Evolutionary conservation across 768 basidiomycete species (phyloP).

Genomic region (Sporobolomyces pararoseus): DNA sequence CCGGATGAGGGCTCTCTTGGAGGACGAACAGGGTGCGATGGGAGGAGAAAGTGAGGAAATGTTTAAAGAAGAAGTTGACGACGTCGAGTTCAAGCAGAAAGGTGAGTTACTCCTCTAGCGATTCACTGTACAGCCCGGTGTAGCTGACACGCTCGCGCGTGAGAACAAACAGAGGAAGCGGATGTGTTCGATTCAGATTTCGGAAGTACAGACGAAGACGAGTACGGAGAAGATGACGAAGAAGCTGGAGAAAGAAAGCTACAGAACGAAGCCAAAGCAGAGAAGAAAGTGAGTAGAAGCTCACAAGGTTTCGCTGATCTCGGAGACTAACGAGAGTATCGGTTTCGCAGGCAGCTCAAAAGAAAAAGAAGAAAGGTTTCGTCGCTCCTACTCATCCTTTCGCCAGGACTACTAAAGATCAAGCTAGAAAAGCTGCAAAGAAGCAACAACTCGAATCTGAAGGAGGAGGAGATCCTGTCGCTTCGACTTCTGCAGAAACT

Average conservation of each 20-base stretch:
- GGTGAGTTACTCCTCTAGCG: constrained; percentile 52
- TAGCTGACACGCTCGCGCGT: not conserved
- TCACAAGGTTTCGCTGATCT: not conserved
- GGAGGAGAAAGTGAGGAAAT: constrained; percentile 54
- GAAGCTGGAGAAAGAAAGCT: constrained; percentile 55
- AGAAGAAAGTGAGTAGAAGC: constrained; percentile 24
- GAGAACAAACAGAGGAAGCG: constrained; percentile 61
- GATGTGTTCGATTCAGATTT: constrained; percentile 80
- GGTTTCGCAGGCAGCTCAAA: constrained; percentile 28
- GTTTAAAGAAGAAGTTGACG: constrained; percentile 64
- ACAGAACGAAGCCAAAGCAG: constrained; percentile 37
- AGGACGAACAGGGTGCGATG: constrained; percentile 28
- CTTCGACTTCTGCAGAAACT: constrained; percentile 33
- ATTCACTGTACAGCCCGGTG: not conserved
- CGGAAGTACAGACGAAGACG: constrained; percentile 63
- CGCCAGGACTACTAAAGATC: constrained; percentile 32
- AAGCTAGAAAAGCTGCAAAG: constrained; percentile 9
- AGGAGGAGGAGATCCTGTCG: too few species aligned
- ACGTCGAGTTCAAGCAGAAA: constrained; percentile 66
- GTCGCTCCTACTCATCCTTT: constrained; percentile 39
- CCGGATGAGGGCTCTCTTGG: constrained; percentile 33
- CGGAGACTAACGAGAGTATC: too few species aligned
- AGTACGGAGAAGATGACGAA: constrained; percentile 57
- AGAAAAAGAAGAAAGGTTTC: constrained; percentile 36
- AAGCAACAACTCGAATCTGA: constrained; percentile 6